Conservation (phyloP, 805 yeast genomes). For the Cyberlindnera bimundalis region DNA sequence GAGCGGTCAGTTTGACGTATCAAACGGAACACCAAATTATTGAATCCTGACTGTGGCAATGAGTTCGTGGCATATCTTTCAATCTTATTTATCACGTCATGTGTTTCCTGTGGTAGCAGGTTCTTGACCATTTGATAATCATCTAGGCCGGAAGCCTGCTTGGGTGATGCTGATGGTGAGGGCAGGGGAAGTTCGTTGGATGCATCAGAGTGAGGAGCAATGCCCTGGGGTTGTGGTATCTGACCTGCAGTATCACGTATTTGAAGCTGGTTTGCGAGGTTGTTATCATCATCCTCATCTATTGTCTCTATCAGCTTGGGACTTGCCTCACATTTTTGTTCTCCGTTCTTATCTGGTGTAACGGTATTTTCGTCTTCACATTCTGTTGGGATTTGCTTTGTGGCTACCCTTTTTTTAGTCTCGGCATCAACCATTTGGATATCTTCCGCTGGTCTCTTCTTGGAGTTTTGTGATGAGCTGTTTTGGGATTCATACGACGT, state of each 20-base stretch:
- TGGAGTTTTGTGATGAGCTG: conserved; percentile 6
- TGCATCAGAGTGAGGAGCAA: conserved; percentile 5
- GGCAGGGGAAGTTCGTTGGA: conserved; percentile 53
- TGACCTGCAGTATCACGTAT: conserved; percentile 4
- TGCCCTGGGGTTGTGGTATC: conserved; percentile 1
- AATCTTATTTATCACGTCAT: conserved; percentile 12
- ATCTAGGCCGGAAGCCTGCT: conserved; percentile 30
- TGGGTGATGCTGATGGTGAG: conserved; percentile 64
- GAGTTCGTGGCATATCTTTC: conserved; percentile 15
- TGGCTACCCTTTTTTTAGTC: conserved; percentile 9
- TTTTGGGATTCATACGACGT: background rate
- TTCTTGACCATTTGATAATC: conserved; percentile 16
- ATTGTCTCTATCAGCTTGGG: conserved; percentile 4
- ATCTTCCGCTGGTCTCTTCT: conserved; percentile 25
- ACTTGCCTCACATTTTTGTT: background rate
- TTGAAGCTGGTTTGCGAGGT: conserved; percentile 20
- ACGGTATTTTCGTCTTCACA: conserved; percentile 1
- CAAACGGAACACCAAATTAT: conserved; percentile 49
- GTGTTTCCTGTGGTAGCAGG: conserved; percentile 7
- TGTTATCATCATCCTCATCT: conserved; percentile 21
- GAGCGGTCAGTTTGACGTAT: conserved; percentile 57
- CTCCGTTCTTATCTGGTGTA: background rate
- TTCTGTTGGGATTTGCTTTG: conserved; percentile 5
- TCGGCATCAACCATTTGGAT: background rate
- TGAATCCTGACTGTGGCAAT: conserved; percentile 44